Base-by-base conservation (phyloP, 2,329 filamentous ascomycete genomes). In the Aureobasidium sp. region DNA sequence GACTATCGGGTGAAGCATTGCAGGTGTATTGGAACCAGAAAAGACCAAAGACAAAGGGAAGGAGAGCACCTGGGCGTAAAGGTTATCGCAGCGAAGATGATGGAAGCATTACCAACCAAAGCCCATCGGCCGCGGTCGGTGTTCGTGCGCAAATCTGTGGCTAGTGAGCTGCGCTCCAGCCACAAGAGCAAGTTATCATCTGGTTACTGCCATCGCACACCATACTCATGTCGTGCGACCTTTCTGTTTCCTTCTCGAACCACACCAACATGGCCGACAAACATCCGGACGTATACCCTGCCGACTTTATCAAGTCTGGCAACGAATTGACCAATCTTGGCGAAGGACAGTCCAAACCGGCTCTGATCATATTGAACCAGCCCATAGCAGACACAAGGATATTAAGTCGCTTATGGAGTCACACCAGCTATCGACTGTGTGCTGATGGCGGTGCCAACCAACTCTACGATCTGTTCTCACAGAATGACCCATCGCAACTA, bases 391-490 rank as follows among this genome's bases (percentile, higher is more conserved):
- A 71, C 69, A 84, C 67, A 78, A 80, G 81, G 72, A 78, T 76
- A 14, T 77, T 82, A 65, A 68, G 73, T 34, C 72, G 74, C 12
- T 70, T 82, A 14, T 80, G 79, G 76, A 69, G 70, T 29, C 77
- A 79, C 65, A 87, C 89, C 58, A 78, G 76, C 25, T 82, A 87
- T 64, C 84, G 83, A 27, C 80, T 97, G 59, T 96, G 91, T 63
- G 94, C 91, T 31, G 94, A 99, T 76, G 94, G 92, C 61, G 94
- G 91, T 27, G 92, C 92, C 49, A 96, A 97, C 71, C 82, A 85
- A 41, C 81, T 97, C 22, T 80, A 82, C 66, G 74, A 84, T 66
- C 77, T 80, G 66, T 75, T 80, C 66, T 25, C 15, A 2, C 25
- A 49, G 5, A 47, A 59, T 11, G 45, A 62, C 4, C 39, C 39